Evolutionary conservation across 495 filamentous ascomycete species (phyloP), one percentile per base, ranked within the genome.

Genomic region (Aspergillus steynii): DNA sequence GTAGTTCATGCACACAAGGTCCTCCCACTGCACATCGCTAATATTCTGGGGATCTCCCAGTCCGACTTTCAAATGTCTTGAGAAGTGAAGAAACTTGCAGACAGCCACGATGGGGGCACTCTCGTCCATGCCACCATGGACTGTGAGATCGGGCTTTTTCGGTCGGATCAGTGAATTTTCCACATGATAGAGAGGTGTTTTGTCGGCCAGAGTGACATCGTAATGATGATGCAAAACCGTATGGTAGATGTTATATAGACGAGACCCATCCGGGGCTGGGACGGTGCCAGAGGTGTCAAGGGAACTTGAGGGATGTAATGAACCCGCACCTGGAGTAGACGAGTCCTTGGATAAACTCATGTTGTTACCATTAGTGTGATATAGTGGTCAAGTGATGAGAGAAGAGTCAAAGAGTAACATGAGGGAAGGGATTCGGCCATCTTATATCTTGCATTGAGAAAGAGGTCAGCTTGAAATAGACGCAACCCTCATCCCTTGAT

Each of bases 21-120:
- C 58, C 42, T 72, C 70, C 68, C 72, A 75, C 10, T 53, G 47
- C 29, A 75, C 66, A 4, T 27, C 32, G 50, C 52, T 60, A 31
- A 64, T 51, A 1, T 60, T 34, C 15, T 61, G 49, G 0, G 70
- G 70, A 47, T 76, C 67, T 42, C 71, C 71, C 9, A 77, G 63
- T 14, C 75, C 72, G 45, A 77, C 61, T 52, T 70, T 67, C 26
- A 64, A 54, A 59, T 72, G 66, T 29, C 66, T 61, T 5, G 75
- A 75, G 57, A 79, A 71, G 47, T 73, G 72, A 14, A 61, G 64
- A 65, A 70, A 79, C 55, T 74, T 72, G 61, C 67, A 70, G 7
- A 71, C 62, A 0, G 65, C 74, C 45, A 59, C 67, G 25, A 73
- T 58, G 12, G 72, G 72, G 6, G 59, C 68, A 2, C 54, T 65